These are phyloP conservation scores for Senna siamea DNA, from an alignment of 306 rosid genomes.

Conservation along the genomic window DNA sequence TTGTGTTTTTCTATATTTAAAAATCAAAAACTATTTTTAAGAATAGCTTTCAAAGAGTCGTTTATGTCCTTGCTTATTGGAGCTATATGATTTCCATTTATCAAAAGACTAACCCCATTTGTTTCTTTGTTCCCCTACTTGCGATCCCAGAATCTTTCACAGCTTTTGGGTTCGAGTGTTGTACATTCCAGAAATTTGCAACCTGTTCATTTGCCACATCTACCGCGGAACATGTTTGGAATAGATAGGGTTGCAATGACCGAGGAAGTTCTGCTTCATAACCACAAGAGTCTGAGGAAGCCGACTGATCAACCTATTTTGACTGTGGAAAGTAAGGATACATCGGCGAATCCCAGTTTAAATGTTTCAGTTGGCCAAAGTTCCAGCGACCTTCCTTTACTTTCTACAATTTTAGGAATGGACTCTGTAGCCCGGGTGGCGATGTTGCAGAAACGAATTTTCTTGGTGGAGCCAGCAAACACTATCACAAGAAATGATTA, in stretches of 20 bases:
- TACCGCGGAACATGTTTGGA: constrained; percentile 23
- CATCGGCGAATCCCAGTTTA: constrained; percentile 19
- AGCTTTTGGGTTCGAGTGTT: constrained; percentile 48
- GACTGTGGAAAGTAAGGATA: constrained; percentile 33
- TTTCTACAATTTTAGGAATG: constrained; percentile 60
- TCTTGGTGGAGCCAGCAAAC: constrained; percentile 41
- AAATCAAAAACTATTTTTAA: no score
- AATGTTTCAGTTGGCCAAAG: constrained; percentile 40
- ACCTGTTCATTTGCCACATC: constrained; percentile 1
- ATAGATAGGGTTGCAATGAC: constrained; percentile 13
- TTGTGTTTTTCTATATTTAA: not conserved
- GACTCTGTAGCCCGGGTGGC: constrained; percentile 63
- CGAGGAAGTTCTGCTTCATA: constrained; percentile 26
- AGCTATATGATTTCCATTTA: not conserved
- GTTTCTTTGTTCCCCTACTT: constrained; percentile 27
- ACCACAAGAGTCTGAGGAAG: constrained; percentile 31
- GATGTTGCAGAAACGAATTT: constrained; percentile 64
- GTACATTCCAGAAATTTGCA: constrained; percentile 26
- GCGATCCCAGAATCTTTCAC: constrained; percentile 60
- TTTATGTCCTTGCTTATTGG: no score
- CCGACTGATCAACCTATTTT: constrained; percentile 27
- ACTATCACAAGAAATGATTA: constrained; percentile 59
- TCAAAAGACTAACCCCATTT: constrained; percentile 18
- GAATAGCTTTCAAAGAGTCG: no score
- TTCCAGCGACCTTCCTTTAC: constrained; percentile 50